Conservation (phyloP, 805 yeast species). For the Metschnikowia lachancei region DNA sequence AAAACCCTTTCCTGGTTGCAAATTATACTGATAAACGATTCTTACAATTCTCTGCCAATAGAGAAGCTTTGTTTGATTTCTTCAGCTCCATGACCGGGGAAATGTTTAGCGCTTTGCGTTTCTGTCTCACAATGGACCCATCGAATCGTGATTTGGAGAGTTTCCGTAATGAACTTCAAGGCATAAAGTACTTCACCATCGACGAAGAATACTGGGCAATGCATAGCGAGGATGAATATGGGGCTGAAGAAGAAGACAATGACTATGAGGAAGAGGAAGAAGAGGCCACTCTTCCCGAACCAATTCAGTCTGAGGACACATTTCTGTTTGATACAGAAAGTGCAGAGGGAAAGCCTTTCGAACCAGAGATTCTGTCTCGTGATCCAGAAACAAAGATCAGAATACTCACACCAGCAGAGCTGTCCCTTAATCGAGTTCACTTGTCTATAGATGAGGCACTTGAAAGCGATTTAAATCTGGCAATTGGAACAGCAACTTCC, state of each 20-base stretch:
- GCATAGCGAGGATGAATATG: constrained; percentile 51
- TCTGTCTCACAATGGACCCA: constrained; percentile 81
- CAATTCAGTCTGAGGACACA: constrained; percentile 4
- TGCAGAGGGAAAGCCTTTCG: background rate
- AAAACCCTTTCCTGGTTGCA: constrained; percentile 83
- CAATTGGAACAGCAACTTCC: constrained; percentile 1
- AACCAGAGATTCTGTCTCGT: background rate
- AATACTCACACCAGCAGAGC: background rate
- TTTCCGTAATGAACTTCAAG: constrained; percentile 59
- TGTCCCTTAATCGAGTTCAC: constrained; percentile 1
- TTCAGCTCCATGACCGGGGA: constrained; percentile 87
- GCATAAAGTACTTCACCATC: constrained; percentile 68
- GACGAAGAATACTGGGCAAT: constrained; percentile 58
- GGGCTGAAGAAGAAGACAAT: constrained; percentile 25
- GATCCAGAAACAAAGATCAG: background rate
- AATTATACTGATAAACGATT: constrained; percentile 77
- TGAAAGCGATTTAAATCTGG: constrained; percentile 10
- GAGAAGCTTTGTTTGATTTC: constrained; percentile 88
- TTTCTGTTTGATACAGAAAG: constrained; percentile 5
- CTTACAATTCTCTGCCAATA: constrained; percentile 77
- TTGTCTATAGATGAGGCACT: constrained; percentile 11
- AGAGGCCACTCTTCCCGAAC: constrained; percentile 1
- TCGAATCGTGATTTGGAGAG: constrained; percentile 65
- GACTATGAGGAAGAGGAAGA: constrained; percentile 23
- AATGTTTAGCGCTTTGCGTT: constrained; percentile 78